Evolutionary conservation across 768 basidiomycete genomes (phyloP).

Genomic region (Boletus barrowsii): DNA sequence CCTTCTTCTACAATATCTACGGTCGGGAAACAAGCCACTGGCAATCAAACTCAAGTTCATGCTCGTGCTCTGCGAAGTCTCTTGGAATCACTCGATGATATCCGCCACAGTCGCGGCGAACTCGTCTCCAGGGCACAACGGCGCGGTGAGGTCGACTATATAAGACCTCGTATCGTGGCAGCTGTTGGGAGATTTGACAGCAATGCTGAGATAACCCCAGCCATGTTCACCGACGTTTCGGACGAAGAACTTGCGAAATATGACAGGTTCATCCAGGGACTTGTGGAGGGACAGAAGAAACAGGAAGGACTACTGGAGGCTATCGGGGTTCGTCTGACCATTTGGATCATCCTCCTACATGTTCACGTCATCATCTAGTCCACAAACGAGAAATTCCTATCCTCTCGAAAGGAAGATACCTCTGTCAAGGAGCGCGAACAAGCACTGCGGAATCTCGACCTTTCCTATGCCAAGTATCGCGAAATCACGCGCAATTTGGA

Average conservation of each 20-base stretch:
- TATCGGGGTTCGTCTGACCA: constrained; percentile 56
- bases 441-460: constrained; percentile 77
- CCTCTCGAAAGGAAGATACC: constrained; percentile 75
- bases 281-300: constrained; percentile 48
- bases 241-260: constrained; percentile 81
- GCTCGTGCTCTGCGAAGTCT: constrained; percentile 69
- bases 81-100: constrained; percentile 77
- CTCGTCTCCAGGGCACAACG: constrained; percentile 63
- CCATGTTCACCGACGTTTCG: constrained; percentile 83
- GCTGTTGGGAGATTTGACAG: constrained; percentile 65
- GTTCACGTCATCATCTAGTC: constrained; percentile 36
- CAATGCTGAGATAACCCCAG: constrained; percentile 70
- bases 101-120: constrained; percentile 57
- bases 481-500: constrained; percentile 83
- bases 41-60: constrained; percentile 53
- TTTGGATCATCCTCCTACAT: not conserved
- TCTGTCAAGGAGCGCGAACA: constrained; percentile 76
- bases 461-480: constrained; percentile 82
- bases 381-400: constrained; percentile 69
- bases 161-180: constrained; percentile 62
- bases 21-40: constrained; percentile 34
- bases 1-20: constrained; percentile 58
- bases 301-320: constrained; percentile 64
- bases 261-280: constrained; percentile 65
- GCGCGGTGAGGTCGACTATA: constrained; percentile 66